phyloP scores from a whole-genome alignment of 2,329 filamentous ascomycete genomes.

The Peltaster fructicola region DNA sequence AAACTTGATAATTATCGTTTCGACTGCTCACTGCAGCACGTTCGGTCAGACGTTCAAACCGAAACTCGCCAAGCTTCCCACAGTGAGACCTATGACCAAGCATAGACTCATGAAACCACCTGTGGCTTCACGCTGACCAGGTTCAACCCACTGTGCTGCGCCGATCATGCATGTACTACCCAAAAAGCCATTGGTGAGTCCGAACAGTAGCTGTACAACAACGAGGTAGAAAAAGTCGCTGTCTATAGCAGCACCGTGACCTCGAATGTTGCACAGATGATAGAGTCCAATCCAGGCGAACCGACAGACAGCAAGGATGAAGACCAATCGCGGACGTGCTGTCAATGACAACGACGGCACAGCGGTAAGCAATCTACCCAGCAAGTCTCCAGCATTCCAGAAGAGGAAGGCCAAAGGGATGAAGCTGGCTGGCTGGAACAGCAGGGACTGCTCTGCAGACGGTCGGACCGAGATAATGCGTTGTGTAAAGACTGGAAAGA shows the following conservation, averaged over 20 bases:
- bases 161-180: constrained; percentile 86
- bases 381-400: constrained; percentile 81
- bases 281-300: constrained; percentile 67
- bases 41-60: too few species aligned
- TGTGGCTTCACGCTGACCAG: constrained; percentile 68
- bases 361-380: constrained; percentile 53
- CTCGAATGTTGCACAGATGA: constrained; percentile 71
- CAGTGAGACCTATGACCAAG: constrained; percentile 66
- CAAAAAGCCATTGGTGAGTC: constrained; percentile 72
- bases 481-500: constrained; percentile 79
- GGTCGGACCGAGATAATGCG: constrained; percentile 26
- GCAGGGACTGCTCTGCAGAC: constrained; percentile 28
- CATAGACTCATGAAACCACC: constrained; percentile 89
- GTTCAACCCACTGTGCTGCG: constrained; percentile 61
- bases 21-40: too few species aligned
- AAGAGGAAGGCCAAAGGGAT: constrained; percentile 80
- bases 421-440: constrained; percentile 61
- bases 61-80: constrained; percentile 84
- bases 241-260: constrained; percentile 50
- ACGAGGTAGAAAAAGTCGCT: constrained; percentile 83
- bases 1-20: too few species aligned
- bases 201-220: constrained; percentile 68
- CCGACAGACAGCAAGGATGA: constrained; percentile 48
- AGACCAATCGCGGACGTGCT: constrained; percentile 47
- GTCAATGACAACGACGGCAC: constrained; percentile 38